Percentiles rank a stretch among this genome's conserved stretches.
These are phyloP conservation scores for Inga oerstediana DNA, from an alignment of 306 rosid genomes.

Conservation along the genomic window DNA sequence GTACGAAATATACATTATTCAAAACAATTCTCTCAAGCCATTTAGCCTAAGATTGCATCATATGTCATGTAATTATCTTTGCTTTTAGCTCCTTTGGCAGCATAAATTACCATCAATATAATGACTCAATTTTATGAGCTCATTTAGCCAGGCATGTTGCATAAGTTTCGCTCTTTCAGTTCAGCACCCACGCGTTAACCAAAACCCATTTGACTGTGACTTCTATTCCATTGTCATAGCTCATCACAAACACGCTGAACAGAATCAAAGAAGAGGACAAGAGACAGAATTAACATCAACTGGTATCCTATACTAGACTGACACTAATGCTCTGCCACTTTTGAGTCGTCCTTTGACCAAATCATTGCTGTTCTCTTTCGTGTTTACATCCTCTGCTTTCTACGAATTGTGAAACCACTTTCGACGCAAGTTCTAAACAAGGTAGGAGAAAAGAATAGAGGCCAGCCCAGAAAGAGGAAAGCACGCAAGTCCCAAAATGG, in stretches of 20 bases:
- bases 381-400: not conserved
- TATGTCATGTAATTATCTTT: not conserved
- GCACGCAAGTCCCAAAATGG: not conserved
- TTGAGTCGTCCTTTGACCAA: not conserved
- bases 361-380: not conserved
- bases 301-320: not conserved
- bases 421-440: not conserved
- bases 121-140: not conserved
- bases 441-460: not conserved
- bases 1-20: not conserved
- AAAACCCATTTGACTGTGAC: not conserved
- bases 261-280: not conserved
- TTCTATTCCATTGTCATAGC: not conserved
- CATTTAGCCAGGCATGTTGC: not conserved
- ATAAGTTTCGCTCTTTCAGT: not conserved
- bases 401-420: not conserved
- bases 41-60: not conserved
- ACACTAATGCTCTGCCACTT: not conserved
- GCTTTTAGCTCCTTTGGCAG: not conserved
- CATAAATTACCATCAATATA: not conserved
- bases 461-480: not conserved
- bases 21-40: not conserved
- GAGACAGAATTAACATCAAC: not conserved
- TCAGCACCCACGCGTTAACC: not conserved
- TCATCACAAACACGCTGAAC: not conserved